Percentiles rank a stretch among this genome's conserved stretches.
Conservation (phyloP, 352 stramenopile genomes). For the Ochromonadaceae sp. region DNA sequence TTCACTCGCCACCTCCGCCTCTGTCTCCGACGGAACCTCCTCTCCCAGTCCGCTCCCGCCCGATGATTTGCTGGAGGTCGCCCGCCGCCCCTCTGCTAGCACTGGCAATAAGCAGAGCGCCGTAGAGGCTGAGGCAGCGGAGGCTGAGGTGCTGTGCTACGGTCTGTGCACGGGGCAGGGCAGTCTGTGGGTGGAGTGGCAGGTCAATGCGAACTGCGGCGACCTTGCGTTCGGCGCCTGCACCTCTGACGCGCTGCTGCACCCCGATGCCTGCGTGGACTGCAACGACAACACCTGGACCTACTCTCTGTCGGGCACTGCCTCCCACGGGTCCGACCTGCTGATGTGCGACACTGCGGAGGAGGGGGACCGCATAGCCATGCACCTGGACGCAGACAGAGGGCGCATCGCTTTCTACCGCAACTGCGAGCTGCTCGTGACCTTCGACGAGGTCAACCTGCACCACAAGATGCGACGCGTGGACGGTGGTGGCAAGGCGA, state of each 20-base stretch:
- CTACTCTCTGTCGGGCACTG: neutral
- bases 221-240: neutral
- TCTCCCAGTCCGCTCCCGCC: no score
- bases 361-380: neutral
- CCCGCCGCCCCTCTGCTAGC: no score
- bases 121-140: no score
- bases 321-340: neutral
- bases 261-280: constrained; percentile 8
- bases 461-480: neutral
- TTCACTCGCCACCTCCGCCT: no score
- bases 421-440: neutral
- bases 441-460: neutral
- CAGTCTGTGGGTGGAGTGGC: neutral
- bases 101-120: no score
- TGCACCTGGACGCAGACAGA: neutral
- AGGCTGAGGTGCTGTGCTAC: neutral
- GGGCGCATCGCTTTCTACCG: neutral
- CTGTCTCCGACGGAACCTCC: no score
- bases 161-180: neutral
- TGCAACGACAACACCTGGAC: constrained; percentile 5
- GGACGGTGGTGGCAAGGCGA: neutral
- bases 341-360: neutral
- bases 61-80: no score
- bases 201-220: neutral
- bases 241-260: neutral